phyloP scores from a whole-genome alignment of 805 yeast genomes.

The Saccharomyces paradoxus region DNA sequence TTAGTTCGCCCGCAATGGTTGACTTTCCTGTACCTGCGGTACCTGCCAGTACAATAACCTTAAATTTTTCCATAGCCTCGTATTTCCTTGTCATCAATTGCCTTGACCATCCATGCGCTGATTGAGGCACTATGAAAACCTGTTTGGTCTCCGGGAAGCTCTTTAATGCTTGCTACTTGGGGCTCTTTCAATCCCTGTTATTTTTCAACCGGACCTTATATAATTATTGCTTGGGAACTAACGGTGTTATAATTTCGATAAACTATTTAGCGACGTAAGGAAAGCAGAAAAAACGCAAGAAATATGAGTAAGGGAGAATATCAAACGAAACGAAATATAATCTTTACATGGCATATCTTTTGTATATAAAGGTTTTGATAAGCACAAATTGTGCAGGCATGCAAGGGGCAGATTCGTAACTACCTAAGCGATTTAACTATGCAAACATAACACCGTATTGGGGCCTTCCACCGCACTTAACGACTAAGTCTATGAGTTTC shows the following conservation, averaged over 20 bases:
- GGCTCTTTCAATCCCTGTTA: neutral
- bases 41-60: constrained; percentile 70
- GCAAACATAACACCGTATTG: constrained; percentile 14
- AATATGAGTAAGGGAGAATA: neutral
- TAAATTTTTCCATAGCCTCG: constrained; percentile 5
- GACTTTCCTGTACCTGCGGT: constrained; percentile 96
- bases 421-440: neutral
- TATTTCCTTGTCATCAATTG: neutral
- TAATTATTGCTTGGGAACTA: neutral
- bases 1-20: constrained; percentile 54
- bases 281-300: neutral
- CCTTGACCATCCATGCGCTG: neutral
- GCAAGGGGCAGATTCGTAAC: neutral
- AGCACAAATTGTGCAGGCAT: neutral
- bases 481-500: constrained; percentile 14
- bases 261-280: neutral
- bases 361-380: neutral
- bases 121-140: neutral
- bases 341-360: neutral
- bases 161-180: neutral
- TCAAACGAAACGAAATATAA: neutral
- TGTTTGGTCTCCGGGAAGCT: neutral
- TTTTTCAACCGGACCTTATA: neutral
- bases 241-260: neutral
- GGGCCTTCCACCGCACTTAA: constrained; percentile 21